Base-by-base conservation (phyloP, 345 rosid species). In the Lumnitzera racemosa region DNA sequence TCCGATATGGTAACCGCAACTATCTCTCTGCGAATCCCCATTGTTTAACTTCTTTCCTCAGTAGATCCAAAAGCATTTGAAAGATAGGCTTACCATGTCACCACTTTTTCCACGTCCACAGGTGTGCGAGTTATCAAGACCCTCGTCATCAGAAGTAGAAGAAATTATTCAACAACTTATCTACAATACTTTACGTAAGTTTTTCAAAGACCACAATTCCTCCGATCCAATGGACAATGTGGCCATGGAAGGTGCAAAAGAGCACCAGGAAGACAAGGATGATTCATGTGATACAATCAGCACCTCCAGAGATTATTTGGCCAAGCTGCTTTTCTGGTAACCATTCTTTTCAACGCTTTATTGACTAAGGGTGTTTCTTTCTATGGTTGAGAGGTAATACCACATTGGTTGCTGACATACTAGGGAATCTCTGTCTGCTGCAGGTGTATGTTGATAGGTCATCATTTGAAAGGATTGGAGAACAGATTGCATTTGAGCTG, bases 371-470 rank as follows among this genome's bases (percentile, higher is more conserved):
- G 41, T 29, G 20, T 36, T 9, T 61, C 29, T 36, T 50, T 51
- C 12, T 15, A 29, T 13, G 24, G 43, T 36, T 7, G 43, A 36
- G 43, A 36, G 43, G 43, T 36, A 5, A 36, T 36, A 36, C 43
- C 43, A 36, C 7, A 47, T 15, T 17, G n/a, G 24, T 12, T 14
- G 15, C 9, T 47, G 15, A 11, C 13, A n/a, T 54, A 24, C 46
- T 63, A 27, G 17, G 12, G 12, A 3, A 24, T 47, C 20, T 25
- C 25, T 17, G 13, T 60, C 62, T 61, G 55, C 67, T 54, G 70
- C 82, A 91, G 96, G 98, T 91, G 98, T 66, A 91, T 91, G 96
- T 61, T 91, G 60, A 51, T 91, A 72, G 98, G 96, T 69, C 96
- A 89, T 80, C 96, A 91, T 76, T 74, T 89, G 67, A 80, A 96